Evolutionary conservation across 768 basidiomycete genomes (phyloP).

Genomic region (Tephrocybe sp.): DNA sequence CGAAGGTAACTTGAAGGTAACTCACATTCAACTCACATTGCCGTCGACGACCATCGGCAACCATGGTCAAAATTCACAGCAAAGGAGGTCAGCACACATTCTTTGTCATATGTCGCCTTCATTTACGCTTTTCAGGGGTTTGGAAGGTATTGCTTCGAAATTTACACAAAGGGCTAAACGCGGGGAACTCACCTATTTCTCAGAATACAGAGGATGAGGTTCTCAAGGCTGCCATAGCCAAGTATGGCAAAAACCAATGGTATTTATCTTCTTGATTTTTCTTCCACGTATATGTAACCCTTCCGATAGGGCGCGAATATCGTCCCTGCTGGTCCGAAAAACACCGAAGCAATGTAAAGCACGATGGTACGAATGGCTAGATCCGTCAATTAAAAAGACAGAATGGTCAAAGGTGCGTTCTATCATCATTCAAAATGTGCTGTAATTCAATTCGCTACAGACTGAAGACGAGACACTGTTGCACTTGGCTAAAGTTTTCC

Average conservation of each 20-base stretch:
- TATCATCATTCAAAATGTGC: background rate
- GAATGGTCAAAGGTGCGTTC: slow-evolving; percentile 93
- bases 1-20: background rate
- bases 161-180: background rate
- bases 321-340: slow-evolving; percentile 94
- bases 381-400: slow-evolving; percentile 99
- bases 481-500: slow-evolving; percentile 97
- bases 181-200: background rate
- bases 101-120: background rate
- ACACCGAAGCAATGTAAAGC: slow-evolving; percentile 99
- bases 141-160: slow-evolving; percentile 59
- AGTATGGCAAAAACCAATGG: slow-evolving; percentile 98
- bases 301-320: slow-evolving; percentile 86
- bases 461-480: slow-evolving; percentile 98
- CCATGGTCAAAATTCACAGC: slow-evolving; percentile 87
- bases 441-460: slow-evolving; percentile 33
- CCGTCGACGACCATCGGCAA: slow-evolving; percentile 3
- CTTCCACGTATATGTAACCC: background rate
- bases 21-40: background rate
- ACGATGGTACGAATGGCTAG: slow-evolving; percentile 99
- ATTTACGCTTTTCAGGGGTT: slow-evolving; percentile 46
- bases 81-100: slow-evolving; percentile 65
- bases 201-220: slow-evolving; percentile 98
- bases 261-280: slow-evolving; percentile 22
- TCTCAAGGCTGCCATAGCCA: slow-evolving; percentile 96